Base-by-base conservation (phyloP, 108 stramenopile genomes). In the Nitzschia sp. region DNA sequence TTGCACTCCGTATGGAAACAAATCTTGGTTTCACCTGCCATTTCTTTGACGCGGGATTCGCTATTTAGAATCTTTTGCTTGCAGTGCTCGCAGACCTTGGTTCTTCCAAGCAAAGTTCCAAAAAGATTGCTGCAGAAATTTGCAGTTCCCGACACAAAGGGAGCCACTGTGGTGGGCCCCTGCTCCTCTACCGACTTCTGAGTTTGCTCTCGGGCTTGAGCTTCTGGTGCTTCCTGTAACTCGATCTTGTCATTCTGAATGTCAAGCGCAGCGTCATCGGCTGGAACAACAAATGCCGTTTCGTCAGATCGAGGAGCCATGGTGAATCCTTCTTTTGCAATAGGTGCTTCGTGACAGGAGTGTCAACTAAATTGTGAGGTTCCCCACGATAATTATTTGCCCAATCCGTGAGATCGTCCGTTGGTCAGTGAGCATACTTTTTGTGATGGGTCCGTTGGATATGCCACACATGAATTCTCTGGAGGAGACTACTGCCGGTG, bases 1-100 rank as follows among this genome's bases (percentile, higher is more conserved):
- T 62, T 62, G 61, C 61, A 62, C 2, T 62, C 61, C 24, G 61
- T 36, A 21, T 62, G 61, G 25, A 45, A 62, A 42, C 46, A 62
- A 1, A 46, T 62, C 61, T 62, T 62, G 61, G 27, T 45, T 17
- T 62, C 61, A 8, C 61, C 61, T 21, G 42, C 18, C 42, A 25
- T 45, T 26, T 62, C 61, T 42, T 62, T 62, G 36, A 46, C 6
- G 32, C 61, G 61, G 19, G n/a, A 8, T 17, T 62, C 61, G 32
- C 61, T 62, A 25, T 62, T 62, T 0, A 45, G 1, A 38, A 62
- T n/a, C 42, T 62, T 62, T 2, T 42, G 38, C 18, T 62, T 31
- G 61, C 61, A 62, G 42, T 62, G 61, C 11, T 62, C 42, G 25
- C 61, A 62, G 1, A 62, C 42, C 3, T 42, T 38, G 21, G 36